Evolutionary conservation across 2,329 filamentous ascomycete genomes (phyloP).

Genomic region (Aspergillus sergii): DNA sequence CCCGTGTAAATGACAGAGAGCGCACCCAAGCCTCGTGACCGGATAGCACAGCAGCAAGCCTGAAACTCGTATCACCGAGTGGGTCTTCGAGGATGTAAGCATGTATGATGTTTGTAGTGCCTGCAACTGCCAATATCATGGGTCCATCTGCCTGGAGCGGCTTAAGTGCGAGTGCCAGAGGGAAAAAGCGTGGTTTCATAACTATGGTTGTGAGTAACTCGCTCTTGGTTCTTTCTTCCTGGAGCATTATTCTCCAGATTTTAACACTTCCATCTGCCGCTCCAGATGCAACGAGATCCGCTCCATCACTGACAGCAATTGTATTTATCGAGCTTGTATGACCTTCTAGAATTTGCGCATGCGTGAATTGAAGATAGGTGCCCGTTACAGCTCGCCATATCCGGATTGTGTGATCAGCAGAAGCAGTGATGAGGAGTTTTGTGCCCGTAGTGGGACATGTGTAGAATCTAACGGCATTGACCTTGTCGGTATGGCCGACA

Average conservation of each 20-base stretch:
- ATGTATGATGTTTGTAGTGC: conserved; percentile 81
- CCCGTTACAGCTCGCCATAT: conserved; percentile 55
- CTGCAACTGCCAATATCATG: conserved; percentile 77
- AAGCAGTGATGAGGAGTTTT: conserved; percentile 73
- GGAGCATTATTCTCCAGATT: conserved; percentile 65
- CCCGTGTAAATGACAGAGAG: conserved; percentile 75
- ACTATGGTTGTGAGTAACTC: conserved; percentile 70
- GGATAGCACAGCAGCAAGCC: conserved; percentile 72
- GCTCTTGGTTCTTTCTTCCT: conserved; percentile 34
- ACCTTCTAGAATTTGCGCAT: conserved; percentile 57
- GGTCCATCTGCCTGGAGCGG: conserved; percentile 53
- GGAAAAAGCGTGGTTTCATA: conserved; percentile 78
- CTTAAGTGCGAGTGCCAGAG: conserved; percentile 72
- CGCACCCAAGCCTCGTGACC: conserved; percentile 96
- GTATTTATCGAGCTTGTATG: conserved; percentile 77
- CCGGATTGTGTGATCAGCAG: conserved; percentile 75
- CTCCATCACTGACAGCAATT: conserved; percentile 51
- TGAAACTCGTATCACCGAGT: conserved; percentile 56
- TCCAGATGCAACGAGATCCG: conserved; percentile 58
- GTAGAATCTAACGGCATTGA: conserved; percentile 83
- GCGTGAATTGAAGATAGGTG: conserved; percentile 39
- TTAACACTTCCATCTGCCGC: conserved; percentile 65
- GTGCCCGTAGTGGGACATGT: conserved; percentile 51
- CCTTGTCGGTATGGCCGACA: conserved; percentile 73
- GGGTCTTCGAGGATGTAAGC: conserved; percentile 66